phyloP scores from a whole-genome alignment of 2,329 filamentous ascomycete species.

The Hysterium pulicare region DNA sequence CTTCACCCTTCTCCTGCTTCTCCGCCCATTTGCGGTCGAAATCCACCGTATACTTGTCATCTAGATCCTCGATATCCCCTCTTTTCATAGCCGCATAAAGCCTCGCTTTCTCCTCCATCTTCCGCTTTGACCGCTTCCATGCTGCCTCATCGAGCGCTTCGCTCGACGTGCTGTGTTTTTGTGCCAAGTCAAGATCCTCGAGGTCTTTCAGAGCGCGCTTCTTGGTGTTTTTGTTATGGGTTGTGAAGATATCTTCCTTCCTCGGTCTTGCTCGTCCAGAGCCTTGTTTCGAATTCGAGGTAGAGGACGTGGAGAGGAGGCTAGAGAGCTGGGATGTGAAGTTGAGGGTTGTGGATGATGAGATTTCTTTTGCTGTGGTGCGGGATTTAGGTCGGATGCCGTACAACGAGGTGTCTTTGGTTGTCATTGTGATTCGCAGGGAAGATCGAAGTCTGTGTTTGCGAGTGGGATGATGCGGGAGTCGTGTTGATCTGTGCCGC shows the following conservation, averaged over 20 bases:
- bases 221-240: constrained; percentile 60
- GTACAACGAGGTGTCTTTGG: constrained; percentile 67
- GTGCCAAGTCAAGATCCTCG: constrained; percentile 55
- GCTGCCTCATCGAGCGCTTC: constrained; percentile 54
- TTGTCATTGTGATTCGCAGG: background rate
- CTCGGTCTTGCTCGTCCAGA: constrained; percentile 54
- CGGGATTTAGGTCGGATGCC: constrained; percentile 67
- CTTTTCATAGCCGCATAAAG: constrained; percentile 87
- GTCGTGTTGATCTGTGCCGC: no score
- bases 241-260: constrained; percentile 68
- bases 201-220: constrained; percentile 62
- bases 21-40: constrained; percentile 97
- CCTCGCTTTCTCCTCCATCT: constrained; percentile 86
- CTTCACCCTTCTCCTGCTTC: constrained; percentile 45
- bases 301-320: constrained; percentile 62
- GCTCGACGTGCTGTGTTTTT: constrained; percentile 62
- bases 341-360: constrained; percentile 68
- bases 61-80: constrained; percentile 67
- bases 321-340: constrained; percentile 87
- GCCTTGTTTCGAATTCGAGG: constrained; percentile 40
- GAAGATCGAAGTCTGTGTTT: no score
- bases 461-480: no score
- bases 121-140: constrained; percentile 66
- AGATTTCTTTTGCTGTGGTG: constrained; percentile 59
- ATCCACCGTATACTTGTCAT: constrained; percentile 71